Evolutionary conservation across 768 basidiomycete genomes (phyloP), one percentile per base, ranked within the genome.

Genomic region (Mycena venus): DNA sequence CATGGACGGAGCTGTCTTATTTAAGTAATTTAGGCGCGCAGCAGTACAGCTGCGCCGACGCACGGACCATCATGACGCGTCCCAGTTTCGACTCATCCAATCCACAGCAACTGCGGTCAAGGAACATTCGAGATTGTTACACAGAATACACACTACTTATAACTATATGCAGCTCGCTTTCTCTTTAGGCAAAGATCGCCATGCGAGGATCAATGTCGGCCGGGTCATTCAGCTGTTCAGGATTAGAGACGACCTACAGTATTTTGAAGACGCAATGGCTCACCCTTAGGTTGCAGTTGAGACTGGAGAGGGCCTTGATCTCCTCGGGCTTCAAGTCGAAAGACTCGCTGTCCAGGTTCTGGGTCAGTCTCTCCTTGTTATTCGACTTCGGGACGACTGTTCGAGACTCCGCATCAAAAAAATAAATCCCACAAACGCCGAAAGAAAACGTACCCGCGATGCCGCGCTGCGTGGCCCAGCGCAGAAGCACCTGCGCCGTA

Each of bases 391-490:
- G 95, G 73, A 96, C 90, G 55, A 95, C 73, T 51, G 36, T 62
- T 42, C 60, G 23, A 61, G 25, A 4, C 55, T 36, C 12, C 2
- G 23, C 5, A 42, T 67, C 55, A 58, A 40, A 40, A 53, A 47
- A 55, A 25, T 38, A 38, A 51, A 34, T 38, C 31, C 40, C 59
- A 62, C 44, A 61, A 9, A 51, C 12, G 14, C 59, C 58, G 27
- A 62, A 27, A 27, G 10, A 61, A 40, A 44, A 69, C 68, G 2
- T 14, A 69, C 68, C 91, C 38, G 92, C 91, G 72, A 95, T 87
- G 12, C 90, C 91, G 42, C 90, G 91, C 78, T 95, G 93, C 17
- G 92, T 93, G 2, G 93, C 90, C 95, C 95, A 96, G 76, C 94
- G 89, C 65, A 96, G 88, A 44, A 95, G 83, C 27, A 95, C 89